phyloP scores from a whole-genome alignment of 306 rosid species.

The Dryas drummondii region DNA sequence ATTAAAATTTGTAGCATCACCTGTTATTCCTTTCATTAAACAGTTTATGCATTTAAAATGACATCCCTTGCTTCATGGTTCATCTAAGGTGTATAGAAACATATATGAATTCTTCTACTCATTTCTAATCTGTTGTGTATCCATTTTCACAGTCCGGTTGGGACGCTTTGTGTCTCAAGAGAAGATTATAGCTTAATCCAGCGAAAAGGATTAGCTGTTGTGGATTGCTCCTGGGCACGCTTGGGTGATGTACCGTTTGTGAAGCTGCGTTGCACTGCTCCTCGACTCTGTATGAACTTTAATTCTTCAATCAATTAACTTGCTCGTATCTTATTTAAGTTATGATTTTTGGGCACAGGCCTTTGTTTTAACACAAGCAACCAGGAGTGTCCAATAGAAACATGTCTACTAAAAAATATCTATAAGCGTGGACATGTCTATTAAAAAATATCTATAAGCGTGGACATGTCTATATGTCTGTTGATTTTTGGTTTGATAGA shows the following conservation, averaged over 20 bases:
- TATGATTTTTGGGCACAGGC: neutral
- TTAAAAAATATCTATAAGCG: neutral
- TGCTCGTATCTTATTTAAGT: neutral
- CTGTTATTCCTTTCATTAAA: neutral
- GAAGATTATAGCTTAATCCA: slow-evolving; percentile 69
- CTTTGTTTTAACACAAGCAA: neutral
- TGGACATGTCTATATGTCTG: too few species aligned
- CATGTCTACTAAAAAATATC: neutral
- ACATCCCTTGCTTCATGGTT: slow-evolving; percentile 1
- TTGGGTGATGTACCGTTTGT: slow-evolving; percentile 87
- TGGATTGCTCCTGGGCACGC: slow-evolving; percentile 99
- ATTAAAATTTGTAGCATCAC: slow-evolving; percentile 3
- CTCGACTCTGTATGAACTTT: slow-evolving; percentile 81
- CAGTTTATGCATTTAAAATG: neutral
- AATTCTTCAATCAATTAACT: slow-evolving; percentile 15
- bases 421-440: too few species aligned
- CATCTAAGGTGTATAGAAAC: too few species aligned
- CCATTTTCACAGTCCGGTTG: slow-evolving; percentile 67
- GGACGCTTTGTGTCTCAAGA: slow-evolving; percentile 80
- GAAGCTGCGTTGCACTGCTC: slow-evolving; percentile 78
- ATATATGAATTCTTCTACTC: slow-evolving; percentile 5
- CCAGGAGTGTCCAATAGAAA: neutral
- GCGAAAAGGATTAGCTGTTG: slow-evolving; percentile 85
- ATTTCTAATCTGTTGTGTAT: neutral
- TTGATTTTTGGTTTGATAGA: too few species aligned